Conservation (phyloP, 768 basidiomycete genomes). For the Fomitopsis pulvina region DNA sequence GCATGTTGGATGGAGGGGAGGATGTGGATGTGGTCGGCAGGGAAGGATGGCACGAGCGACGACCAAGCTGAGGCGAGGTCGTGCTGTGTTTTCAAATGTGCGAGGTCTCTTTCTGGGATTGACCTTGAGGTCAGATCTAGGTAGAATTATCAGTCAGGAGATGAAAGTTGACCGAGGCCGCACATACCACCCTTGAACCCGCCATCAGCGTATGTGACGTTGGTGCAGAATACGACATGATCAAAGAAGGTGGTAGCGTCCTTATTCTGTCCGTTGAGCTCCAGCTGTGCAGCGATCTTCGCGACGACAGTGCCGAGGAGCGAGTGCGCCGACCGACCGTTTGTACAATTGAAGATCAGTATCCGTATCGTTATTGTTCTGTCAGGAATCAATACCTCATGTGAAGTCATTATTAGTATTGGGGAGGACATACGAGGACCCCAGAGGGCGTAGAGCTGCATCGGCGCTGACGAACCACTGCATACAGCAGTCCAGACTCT, state of each 20-base stretch:
- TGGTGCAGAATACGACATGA: slow-evolving; percentile 90
- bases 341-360: slow-evolving; percentile 93
- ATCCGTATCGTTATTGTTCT: slow-evolving; percentile 39
- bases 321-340: slow-evolving; percentile 70
- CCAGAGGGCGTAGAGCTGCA: slow-evolving; percentile 35
- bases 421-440: slow-evolving; percentile 4
- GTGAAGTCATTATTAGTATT: background rate
- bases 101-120: slow-evolving; percentile 54
- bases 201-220: slow-evolving; percentile 90
- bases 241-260: slow-evolving; percentile 55
- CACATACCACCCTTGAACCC: slow-evolving; percentile 78
- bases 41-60: slow-evolving; percentile 52
- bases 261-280: slow-evolving; percentile 31
- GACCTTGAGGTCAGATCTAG: slow-evolving; percentile 75
- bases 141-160: slow-evolving; percentile 1
- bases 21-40: slow-evolving; percentile 61
- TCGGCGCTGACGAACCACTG: slow-evolving; percentile 78
- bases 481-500: slow-evolving; percentile 82
- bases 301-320: slow-evolving; percentile 61
- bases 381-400: too few species aligned
- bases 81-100: slow-evolving; percentile 65
- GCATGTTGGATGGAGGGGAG: slow-evolving; percentile 88
- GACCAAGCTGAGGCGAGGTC: slow-evolving; percentile 74
- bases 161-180: slow-evolving; percentile 1
- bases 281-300: slow-evolving; percentile 42